Base-by-base conservation (phyloP, 2,329 filamentous ascomycete genomes). In the Arachnopeziza araneosa region DNA sequence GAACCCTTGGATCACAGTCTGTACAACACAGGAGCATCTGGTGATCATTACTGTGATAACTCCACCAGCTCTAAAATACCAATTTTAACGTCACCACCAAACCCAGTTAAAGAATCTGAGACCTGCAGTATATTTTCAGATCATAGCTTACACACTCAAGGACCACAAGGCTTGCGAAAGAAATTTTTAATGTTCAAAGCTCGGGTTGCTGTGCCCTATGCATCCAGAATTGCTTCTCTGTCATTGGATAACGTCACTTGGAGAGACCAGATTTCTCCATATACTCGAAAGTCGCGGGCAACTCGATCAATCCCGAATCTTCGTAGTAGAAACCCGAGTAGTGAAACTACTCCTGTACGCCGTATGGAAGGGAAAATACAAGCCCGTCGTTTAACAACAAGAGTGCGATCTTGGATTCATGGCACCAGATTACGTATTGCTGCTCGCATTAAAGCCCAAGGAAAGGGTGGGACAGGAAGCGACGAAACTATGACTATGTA, bases 51-150 rank as follows among this genome's bases (percentile, higher is more conserved):
- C 10, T 44, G 3, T 19, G 17, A 44, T 44, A 44, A 5, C 17
- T n/a, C n/a, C n/a, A n/a, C n/a, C n/a, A n/a, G n/a, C n/a, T 44
- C 17, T 44, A 19, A 14, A 44, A 19, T 44, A 44, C 17, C 36
- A 19, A 14, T 44, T 44, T 44, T 19, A 44, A 8, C 36, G 12
- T 17, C 17, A 12, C 36, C 36, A 50, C 30, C 55, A n/a, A 62
- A 63, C 53, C 63, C 65, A 51, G 44, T 65, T 24, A 66, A 63
- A 50, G 59, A 64, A 12, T 50, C 62, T 9, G 72, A 71, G 60
- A 69, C 65, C 24, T 67, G 62, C 53, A 75, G 73, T 57, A 74
- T 73, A 53, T 75, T 75, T 55, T 75, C 74, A 1, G 72, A 75
- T 60, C 69, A 75, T 54, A 76, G 74, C 63, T 75, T 73, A 4